Evolutionary conservation across 305 asterid genomes (phyloP).

Genomic region (Nicotiana rustica): DNA sequence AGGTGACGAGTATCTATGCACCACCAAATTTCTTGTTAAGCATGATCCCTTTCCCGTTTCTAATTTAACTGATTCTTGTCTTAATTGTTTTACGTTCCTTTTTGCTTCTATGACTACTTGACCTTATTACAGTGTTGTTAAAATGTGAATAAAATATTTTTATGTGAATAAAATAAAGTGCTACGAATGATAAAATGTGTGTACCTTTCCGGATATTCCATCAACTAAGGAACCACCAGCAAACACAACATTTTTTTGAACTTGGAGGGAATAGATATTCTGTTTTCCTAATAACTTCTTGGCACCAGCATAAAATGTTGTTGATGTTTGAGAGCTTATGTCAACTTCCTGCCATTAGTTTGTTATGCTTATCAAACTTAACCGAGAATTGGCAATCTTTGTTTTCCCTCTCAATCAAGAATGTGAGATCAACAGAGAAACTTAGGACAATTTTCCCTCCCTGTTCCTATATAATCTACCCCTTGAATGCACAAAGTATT

Average conservation of each 20-base stretch:
- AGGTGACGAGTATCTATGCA: too few species aligned
- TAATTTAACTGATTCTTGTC: too few species aligned
- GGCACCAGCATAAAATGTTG: conserved; percentile 71
- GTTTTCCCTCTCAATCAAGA: neutral
- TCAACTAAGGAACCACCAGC: conserved; percentile 78
- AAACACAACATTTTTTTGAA: conserved; percentile 55
- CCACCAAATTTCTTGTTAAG: too few species aligned
- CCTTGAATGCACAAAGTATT: neutral
- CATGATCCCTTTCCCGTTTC: too few species aligned
- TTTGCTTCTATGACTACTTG: too few species aligned
- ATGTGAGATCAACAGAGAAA: neutral
- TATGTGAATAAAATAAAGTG: neutral
- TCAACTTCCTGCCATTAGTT: conserved; percentile 72
- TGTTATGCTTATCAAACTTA: conserved; percentile 14
- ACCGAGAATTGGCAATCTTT: neutral
- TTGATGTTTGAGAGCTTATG: conserved; percentile 56
- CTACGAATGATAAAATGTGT: neutral
- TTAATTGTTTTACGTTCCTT: too few species aligned
- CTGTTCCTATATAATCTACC: neutral
- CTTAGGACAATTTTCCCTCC: neutral
- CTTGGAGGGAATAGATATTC: conserved; percentile 60
- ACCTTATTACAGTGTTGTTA: too few species aligned
- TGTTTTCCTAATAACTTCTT: conserved; percentile 78
- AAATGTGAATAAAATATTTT: neutral
- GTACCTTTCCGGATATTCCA: conserved; percentile 80